Conservation (phyloP, 2,329 filamentous ascomycete species). For the Grosmannia huntii region DNA sequence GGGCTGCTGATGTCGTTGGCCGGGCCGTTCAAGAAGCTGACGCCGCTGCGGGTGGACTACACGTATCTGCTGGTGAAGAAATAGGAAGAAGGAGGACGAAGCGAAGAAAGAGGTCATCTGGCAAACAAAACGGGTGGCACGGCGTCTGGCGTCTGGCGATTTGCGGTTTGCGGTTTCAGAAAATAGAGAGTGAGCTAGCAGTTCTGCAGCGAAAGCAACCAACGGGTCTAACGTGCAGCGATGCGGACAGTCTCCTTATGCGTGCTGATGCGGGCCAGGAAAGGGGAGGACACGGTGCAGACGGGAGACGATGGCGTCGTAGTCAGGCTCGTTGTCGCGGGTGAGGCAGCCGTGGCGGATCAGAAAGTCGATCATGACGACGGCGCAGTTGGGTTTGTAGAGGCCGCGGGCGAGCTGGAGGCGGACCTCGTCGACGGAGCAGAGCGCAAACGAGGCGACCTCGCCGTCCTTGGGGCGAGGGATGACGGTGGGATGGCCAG, state of each 20-base stretch:
- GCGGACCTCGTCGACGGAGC: constrained; percentile 59
- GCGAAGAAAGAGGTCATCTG: not conserved
- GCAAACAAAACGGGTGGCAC: not conserved
- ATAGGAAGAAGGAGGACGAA: constrained; percentile 27
- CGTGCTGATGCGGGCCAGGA: constrained; percentile 46
- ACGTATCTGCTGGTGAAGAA: constrained; percentile 93
- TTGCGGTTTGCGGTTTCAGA: not conserved
- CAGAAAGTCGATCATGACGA: constrained; percentile 82
- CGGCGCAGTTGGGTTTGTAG: constrained; percentile 88
- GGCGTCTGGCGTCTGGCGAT: not conserved
- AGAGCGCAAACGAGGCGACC: constrained; percentile 72
- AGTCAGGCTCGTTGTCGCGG: constrained; percentile 63
- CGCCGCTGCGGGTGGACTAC: constrained; percentile 80
- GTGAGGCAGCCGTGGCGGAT: constrained; percentile 73
- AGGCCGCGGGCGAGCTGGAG: constrained; percentile 54
- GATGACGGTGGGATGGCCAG: constrained; percentile 31
- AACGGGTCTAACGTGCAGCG: not conserved
- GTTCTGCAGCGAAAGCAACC: not conserved
- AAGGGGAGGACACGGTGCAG: constrained; percentile 74
- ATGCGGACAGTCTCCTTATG: not conserved
- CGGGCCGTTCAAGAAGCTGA: constrained; percentile 92
- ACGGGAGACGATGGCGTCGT: constrained; percentile 59
- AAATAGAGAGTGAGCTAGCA: not conserved
- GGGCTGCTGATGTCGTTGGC: constrained; percentile 82
- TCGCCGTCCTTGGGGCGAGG: constrained; percentile 77